A percentile compares a stretch with the other conserved stretches of the same genome.
These are phyloP conservation scores for Ramularia endophylla DNA, from an alignment of 2,329 filamentous ascomycete genomes.

Conservation along the genomic window DNA sequence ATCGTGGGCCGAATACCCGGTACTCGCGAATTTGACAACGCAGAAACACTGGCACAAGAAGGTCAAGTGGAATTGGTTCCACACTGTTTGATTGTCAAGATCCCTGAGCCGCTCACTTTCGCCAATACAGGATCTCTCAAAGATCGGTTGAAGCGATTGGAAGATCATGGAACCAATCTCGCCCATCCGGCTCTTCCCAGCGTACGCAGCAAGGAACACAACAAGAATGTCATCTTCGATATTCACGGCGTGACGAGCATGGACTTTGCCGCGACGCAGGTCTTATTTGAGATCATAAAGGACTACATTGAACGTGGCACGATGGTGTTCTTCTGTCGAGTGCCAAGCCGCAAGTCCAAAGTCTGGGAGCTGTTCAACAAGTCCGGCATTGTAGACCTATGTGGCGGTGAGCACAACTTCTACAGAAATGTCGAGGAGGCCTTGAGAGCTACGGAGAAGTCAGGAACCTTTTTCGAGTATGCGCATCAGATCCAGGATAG, in stretches of 20 bases:
- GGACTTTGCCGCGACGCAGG: conserved; percentile 89
- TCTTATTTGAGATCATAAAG: conserved; percentile 81
- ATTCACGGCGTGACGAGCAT: conserved; percentile 95
- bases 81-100: conserved; percentile 92
- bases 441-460: conserved; percentile 69
- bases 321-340: conserved; percentile 65
- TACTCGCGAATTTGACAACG: conserved; percentile 75
- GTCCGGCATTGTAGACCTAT: conserved; percentile 79
- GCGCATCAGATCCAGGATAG: conserved; percentile 1
- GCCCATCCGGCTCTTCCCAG: conserved; percentile 85
- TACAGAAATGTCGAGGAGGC: conserved; percentile 80
- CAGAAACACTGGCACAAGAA: conserved; percentile 48
- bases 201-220: conserved; percentile 69
- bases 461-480: conserved; percentile 13
- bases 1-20: conserved; percentile 86
- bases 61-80: conserved; percentile 73
- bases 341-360: conserved; percentile 42
- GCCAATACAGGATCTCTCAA: conserved; percentile 91
- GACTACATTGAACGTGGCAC: conserved; percentile 72
- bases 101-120: conserved; percentile 92
- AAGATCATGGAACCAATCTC: conserved; percentile 78
- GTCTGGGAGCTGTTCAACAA: conserved; percentile 69
- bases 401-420: conserved; percentile 72
- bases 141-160: conserved; percentile 71
- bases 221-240: conserved; percentile 91